These are phyloP conservation scores for Calonectria leucothoes DNA, from an alignment of 2,329 filamentous ascomycete species.

Conservation along the genomic window DNA sequence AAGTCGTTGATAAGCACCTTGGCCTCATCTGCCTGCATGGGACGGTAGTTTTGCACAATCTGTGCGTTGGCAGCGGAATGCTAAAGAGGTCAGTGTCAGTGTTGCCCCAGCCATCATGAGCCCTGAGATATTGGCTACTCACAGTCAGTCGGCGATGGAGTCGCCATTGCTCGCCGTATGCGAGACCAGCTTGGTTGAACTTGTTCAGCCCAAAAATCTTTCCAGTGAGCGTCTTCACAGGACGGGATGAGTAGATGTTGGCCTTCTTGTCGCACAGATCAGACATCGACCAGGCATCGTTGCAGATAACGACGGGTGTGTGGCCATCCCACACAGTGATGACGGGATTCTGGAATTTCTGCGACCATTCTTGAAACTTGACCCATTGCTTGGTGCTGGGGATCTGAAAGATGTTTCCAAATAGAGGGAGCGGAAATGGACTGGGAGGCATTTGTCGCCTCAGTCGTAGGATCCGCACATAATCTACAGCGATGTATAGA, in stretches of 20 bases:
- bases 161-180: slow-evolving; percentile 17
- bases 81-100: background rate
- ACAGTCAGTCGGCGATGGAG: slow-evolving; percentile 15
- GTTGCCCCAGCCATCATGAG: background rate
- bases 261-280: slow-evolving; percentile 19
- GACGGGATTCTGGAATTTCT: slow-evolving; percentile 11
- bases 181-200: slow-evolving; percentile 21
- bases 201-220: slow-evolving; percentile 20
- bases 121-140: background rate
- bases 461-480: background rate
- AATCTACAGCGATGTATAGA: background rate
- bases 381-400: slow-evolving; percentile 9
- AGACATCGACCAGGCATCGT: slow-evolving; percentile 25
- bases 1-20: slow-evolving; percentile 10
- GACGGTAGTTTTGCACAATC: slow-evolving; percentile 15
- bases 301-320: slow-evolving; percentile 16
- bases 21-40: slow-evolving; percentile 7
- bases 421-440: slow-evolving; percentile 9
- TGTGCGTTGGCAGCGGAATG: slow-evolving; percentile 18
- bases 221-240: slow-evolving; percentile 15
- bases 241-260: slow-evolving; percentile 18
- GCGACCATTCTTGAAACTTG: slow-evolving; percentile 22
- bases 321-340: slow-evolving; percentile 22
- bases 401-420: slow-evolving; percentile 19
- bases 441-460: slow-evolving; percentile 5